Percentiles rank a stretch among this genome's conserved stretches.
Evolutionary conservation across 768 basidiomycete genomes (phyloP).

Genomic region (Nidularia pulvinata): DNA sequence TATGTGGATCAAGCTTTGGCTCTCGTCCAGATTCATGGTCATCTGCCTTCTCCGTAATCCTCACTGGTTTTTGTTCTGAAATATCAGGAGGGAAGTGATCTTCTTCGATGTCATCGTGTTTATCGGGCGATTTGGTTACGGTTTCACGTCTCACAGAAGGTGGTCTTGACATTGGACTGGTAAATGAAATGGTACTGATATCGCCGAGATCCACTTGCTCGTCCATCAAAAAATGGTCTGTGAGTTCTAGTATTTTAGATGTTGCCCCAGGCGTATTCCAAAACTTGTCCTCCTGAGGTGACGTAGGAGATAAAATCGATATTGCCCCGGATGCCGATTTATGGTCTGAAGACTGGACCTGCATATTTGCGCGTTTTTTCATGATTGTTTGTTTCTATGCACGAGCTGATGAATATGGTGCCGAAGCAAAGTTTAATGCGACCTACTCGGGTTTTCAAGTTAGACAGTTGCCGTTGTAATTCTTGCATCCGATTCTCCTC

Average conservation of each 20-base stretch:
- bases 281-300: constrained; percentile 53
- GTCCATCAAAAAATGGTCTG: constrained; percentile 59
- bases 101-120: too few relatives aligned
- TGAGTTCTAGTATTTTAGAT: constrained; percentile 61
- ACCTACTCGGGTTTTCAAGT: constrained; percentile 39
- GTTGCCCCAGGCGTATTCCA: constrained; percentile 61
- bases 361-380: background rate
- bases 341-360: too few relatives aligned
- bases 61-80: too few relatives aligned
- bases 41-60: too few relatives aligned
- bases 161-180: constrained; percentile 20
- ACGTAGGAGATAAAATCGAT: constrained; percentile 10
- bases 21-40: too few relatives aligned
- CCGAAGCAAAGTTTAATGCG: background rate
- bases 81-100: too few relatives aligned
- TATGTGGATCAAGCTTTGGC: too few relatives aligned
- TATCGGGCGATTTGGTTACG: background rate
- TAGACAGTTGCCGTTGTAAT: constrained; percentile 32
- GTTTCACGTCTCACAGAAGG: background rate
- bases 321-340: too few relatives aligned
- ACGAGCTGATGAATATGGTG: constrained; percentile 4
- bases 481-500: constrained; percentile 39
- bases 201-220: constrained; percentile 62
- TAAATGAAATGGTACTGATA: constrained; percentile 47
- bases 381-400: constrained; percentile 20